Base-by-base conservation (phyloP, 192 early-diverging fungal genomes). In the Mortierella claussenii region DNA sequence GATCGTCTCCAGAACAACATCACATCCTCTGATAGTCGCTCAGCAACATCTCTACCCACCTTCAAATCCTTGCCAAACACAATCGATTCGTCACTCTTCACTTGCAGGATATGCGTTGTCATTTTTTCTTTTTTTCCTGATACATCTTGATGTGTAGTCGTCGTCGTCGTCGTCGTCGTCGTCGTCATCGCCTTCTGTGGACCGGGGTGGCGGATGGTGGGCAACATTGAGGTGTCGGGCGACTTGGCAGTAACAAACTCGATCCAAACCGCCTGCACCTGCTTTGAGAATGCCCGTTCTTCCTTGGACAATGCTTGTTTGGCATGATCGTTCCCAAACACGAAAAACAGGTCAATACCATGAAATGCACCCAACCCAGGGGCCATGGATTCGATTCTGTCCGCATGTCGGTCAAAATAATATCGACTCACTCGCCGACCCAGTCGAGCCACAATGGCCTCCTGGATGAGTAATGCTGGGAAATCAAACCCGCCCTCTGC, bases 1-100 rank as follows among this genome's bases (percentile, higher is more conserved):
- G 51, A 53, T 17, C 42, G 17, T 54, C 32, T 54, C 62, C 62
- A 65, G 42, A 65, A 65, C 42, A 24, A 28, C 27, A 54, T 33
- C 24, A 54, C 50, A 1, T 54, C 51, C 7, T 5, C 1, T 0
- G 51, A 20, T 51, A 65, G 32, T 27, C 62, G 20, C 27, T 54
- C 62, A 7, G 30, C 28, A 3, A 32, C 51, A 23, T 26, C 62
- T 6, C 27, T 5, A n/a, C 40, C 26, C 7, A 65, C 13, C 24
- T 52, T 7, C 32, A 65, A 27, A 15, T 65, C 62, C 6, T 30
- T 24, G 2, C 42, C 51, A 30, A 65, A 65, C 2, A 65, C 51
- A 2, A 65, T 40, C 3, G 50, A 49, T 20, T 65, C 62, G 15
- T 54, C 24, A 8, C 17, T 8, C 17, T 42, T 17, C 40, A 8